Conservation (phyloP, 306 rosid genomes). For the Cicer pinnatifidum region DNA sequence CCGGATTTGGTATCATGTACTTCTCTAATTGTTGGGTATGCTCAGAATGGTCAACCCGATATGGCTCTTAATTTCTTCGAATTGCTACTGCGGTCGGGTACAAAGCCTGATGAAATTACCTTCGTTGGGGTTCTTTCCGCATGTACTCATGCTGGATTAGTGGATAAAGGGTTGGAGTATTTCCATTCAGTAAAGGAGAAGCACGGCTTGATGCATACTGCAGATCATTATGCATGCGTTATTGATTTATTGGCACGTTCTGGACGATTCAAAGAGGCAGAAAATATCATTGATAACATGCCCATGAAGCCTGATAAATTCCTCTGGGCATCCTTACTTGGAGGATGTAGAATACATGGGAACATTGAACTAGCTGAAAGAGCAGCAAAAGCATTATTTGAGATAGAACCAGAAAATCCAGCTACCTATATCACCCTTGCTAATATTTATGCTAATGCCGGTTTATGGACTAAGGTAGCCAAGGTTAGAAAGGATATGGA, state of each 20-base stretch:
- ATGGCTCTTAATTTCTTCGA: conserved; percentile 65
- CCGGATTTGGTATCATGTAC: conserved; percentile 77
- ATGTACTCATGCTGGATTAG: conserved; percentile 72
- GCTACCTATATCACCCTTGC: conserved; percentile 68
- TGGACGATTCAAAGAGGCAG: conserved; percentile 65
- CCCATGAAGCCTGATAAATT: conserved; percentile 66
- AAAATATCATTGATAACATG: conserved; percentile 60
- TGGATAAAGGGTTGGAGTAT: conserved; percentile 65
- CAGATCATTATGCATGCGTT: conserved; percentile 73
- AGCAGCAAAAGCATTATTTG: conserved; percentile 67
- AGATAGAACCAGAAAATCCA: conserved; percentile 72
- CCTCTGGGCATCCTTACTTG: conserved; percentile 72
- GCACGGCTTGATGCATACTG: conserved; percentile 58
- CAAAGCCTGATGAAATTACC: conserved; percentile 62
- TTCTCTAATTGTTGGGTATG: conserved; percentile 67
- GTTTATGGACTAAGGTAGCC: conserved; percentile 63
- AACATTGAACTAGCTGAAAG: conserved; percentile 61
- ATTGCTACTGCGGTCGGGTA: conserved; percentile 59
- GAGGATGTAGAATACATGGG: conserved; percentile 77
- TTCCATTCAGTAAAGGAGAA: conserved; percentile 63
- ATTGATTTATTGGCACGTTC: conserved; percentile 71
- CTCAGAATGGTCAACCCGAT: conserved; percentile 69
- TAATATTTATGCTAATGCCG: conserved; percentile 69
- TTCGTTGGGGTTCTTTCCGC: conserved; percentile 76
- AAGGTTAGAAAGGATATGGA: conserved; percentile 62